phyloP scores from a whole-genome alignment of 73 alveolate genomes.

The Paramecium octaurelia region DNA sequence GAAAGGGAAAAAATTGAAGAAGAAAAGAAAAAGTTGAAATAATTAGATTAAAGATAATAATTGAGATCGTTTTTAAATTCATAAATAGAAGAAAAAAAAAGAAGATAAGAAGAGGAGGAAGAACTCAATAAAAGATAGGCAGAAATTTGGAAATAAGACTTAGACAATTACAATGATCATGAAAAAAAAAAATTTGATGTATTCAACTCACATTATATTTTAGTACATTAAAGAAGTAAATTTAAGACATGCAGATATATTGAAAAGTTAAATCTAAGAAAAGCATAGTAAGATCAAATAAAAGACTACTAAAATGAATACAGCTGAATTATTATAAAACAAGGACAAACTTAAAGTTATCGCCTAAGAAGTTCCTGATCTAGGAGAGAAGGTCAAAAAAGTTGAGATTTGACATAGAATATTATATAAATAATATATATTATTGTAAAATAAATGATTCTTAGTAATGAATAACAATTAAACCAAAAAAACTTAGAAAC shows the following conservation, averaged over 20 bases:
- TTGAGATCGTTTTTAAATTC: constrained; percentile 53
- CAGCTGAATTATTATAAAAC: constrained; percentile 54
- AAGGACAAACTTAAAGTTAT: constrained; percentile 50
- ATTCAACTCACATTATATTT: not conserved
- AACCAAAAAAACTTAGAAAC: not conserved
- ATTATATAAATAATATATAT: not conserved
- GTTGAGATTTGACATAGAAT: constrained; percentile 8
- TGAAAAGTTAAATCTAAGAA: constrained; percentile 53
- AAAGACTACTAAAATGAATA: constrained; percentile 53
- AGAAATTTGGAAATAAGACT: constrained; percentile 61
- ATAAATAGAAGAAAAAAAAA: constrained; percentile 58
- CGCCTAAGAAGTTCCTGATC: constrained; percentile 39
- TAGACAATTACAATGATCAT: constrained; percentile 59
- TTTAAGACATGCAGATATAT: constrained; percentile 52
- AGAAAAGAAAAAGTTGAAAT: constrained; percentile 9
- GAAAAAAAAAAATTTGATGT: constrained; percentile 56
- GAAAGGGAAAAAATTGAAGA: constrained; percentile 62
- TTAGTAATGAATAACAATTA: not conserved
- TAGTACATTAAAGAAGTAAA: constrained; percentile 59
- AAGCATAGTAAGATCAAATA: not conserved
- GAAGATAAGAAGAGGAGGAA: constrained; percentile 54
- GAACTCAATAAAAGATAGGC: constrained; percentile 59
- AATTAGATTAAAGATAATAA: constrained; percentile 38
- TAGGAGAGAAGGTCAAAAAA: constrained; percentile 37
- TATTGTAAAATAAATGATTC: not conserved